Conservation (phyloP, 805 yeast genomes). For the Dipodascus albidus region DNA sequence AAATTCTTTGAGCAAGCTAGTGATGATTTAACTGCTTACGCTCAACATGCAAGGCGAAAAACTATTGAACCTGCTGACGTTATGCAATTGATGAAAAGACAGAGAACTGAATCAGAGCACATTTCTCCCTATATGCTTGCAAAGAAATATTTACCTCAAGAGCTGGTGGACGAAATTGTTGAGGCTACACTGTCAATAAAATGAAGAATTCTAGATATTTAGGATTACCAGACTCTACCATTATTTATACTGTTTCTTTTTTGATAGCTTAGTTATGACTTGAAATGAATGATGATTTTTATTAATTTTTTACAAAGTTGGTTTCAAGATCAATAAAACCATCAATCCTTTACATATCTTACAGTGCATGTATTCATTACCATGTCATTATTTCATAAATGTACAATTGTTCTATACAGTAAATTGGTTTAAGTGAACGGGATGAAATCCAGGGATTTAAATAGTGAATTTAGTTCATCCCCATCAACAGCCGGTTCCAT, state of each 20-base stretch:
- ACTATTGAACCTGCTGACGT: constrained; percentile 21
- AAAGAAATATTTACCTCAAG: constrained; percentile 20
- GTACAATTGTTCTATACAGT: background rate
- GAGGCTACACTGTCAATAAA: background rate
- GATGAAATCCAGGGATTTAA: background rate
- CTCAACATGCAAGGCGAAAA: constrained; percentile 24
- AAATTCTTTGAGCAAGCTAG: constrained; percentile 21
- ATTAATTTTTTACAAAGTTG: too few relatives aligned
- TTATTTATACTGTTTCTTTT: too few relatives aligned
- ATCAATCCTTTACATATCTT: too few relatives aligned
- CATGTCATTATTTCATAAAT: background rate
- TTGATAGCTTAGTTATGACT: too few relatives aligned
- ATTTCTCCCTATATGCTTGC: constrained; percentile 16
- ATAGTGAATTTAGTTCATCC: background rate
- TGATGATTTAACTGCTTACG: constrained; percentile 23
- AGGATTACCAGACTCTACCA: too few relatives aligned
- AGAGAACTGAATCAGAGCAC: constrained; percentile 16
- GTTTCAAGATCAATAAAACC: too few relatives aligned
- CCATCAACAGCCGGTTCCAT: background rate
- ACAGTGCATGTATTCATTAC: background rate
- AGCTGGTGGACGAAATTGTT: constrained; percentile 1
- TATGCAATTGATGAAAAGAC: constrained; percentile 23
- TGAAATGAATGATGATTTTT: too few relatives aligned
- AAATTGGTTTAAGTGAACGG: background rate
- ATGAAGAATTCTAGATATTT: background rate